Base-by-base conservation (phyloP, 768 basidiomycete species). In the Leccinum longicurvipes region DNA sequence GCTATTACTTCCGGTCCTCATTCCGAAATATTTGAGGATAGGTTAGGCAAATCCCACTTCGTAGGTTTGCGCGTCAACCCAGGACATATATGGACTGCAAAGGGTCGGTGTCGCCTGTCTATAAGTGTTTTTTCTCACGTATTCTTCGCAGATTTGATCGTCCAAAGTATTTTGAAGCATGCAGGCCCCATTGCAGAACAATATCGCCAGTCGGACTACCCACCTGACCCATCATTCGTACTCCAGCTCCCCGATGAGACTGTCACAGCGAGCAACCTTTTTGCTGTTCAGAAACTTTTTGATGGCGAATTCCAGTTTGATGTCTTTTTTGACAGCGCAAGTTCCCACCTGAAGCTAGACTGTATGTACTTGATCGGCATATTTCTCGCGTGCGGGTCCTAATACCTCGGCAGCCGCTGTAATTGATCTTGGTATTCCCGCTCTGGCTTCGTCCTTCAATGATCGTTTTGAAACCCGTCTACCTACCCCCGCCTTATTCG, bases 221-320 rank as follows among this genome's bases (percentile, higher is more conserved):
- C 72, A 1, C 95, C 95, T 0, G 91, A 95, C 63, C 87, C 95
- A 1, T 87, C 93, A 3, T 89, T 86, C 62, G 70, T 89, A 14
- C 77, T 95, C 10, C 85, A 85, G 39, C 74, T 97, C 3, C 80
- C 90, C 2, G 86, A 97, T 63, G 87, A 91, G 47, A 75, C 83
- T 8, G 79, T 84, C 53, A 78, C 80, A 12, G 81, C 79, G 41
- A 88, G 88, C 69, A 96, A 93, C 65, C 77, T 97, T 25, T 93
- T 80, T 65, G 93, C 89, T 11, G 79, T 95, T 47, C 95, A 98
- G 70, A 95, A 93, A 67, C 77, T 77, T 5, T 93, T 89, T 58
- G 86, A 91, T 11, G 93, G 91, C 1, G 76, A 81, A 27, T 98
- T 96, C 74, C 83, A 89, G 55, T 93, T 95, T 66, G 96, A 98